Base-by-base conservation (phyloP, 1,139 yeast species). In the Yamadazyma songkhlaensis region DNA sequence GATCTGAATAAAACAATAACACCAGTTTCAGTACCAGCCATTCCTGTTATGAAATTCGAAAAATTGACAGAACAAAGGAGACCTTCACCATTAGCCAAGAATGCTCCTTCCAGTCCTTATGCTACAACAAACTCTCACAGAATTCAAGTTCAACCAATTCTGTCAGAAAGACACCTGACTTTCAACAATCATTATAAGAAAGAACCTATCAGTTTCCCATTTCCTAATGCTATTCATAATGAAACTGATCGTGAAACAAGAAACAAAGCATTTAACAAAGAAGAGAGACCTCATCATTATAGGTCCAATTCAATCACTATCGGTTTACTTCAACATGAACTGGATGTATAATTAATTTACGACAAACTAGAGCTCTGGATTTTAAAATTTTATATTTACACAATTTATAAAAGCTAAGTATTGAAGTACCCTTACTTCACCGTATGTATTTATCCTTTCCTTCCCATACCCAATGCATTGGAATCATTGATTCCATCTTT, bases 121-220 rank as follows among this genome's bases (percentile, higher is more conserved):
- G 44, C 48, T 23, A 40, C 50, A 9, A 37, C 43, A 7, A 49
- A 47, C 29, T 39, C 50, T 6, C 50, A 45, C 29, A 25, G 36
- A 22, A 7, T 12, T 15, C 13, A 27, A 11, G 27, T 10, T 6
- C 10, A 24, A 4, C 29, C 36, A 23, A n/a, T 29, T 5, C 12
- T 17, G 3, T 36, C 29, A 8, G 39, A 39, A 10, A 30, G 42
- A 29, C 31, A 49, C 39, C 49, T 50, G 36, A 59, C 57, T 36
- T 73, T 59, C 50, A 68, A 66, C 39, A 74, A 74, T 43, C 79
- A 74, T 46, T 72, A 72, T 49, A 67, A 62, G 41, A 72, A 71
- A 40, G 72, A 65, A 20, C 73, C 72, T 2, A 51, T 60, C 3
- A 48, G 50, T 31, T 56, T 55, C 7, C 71, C 74, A 12, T 67